Conservation (phyloP, 2,329 filamentous ascomycete species). For the Colletotrichum godetiae region DNA sequence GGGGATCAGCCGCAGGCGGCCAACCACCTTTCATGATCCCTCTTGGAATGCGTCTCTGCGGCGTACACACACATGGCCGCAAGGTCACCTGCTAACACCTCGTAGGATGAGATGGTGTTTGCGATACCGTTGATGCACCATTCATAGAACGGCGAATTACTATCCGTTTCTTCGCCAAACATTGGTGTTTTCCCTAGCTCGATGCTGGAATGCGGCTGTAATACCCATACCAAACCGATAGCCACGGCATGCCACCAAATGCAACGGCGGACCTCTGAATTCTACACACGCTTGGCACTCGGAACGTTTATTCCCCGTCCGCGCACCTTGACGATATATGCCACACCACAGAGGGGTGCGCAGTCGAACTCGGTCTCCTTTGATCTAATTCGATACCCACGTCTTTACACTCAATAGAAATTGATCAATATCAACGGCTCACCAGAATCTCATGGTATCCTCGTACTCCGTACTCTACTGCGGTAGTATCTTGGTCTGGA, state of each 20-base stretch:
- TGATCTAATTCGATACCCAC: background rate
- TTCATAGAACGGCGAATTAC: constrained; percentile 13
- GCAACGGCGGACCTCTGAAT: background rate
- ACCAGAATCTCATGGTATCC: constrained; percentile 4
- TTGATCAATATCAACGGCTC: background rate
- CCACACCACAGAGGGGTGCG: background rate
- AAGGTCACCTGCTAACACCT: constrained; percentile 8
- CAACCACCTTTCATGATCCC: constrained; percentile 12
- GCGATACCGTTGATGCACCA: background rate
- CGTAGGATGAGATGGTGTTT: background rate
- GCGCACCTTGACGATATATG: background rate
- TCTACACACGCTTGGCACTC: background rate
- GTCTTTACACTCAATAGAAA: background rate
- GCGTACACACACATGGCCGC: constrained; percentile 10
- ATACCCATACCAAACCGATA: background rate
- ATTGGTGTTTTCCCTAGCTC: background rate
- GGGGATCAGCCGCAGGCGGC: background rate
- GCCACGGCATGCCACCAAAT: background rate
- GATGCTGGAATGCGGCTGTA: background rate
- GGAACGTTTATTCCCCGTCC: background rate
- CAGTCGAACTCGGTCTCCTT: background rate
- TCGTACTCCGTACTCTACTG: background rate
- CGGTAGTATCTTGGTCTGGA: background rate
- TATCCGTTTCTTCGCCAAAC: background rate
- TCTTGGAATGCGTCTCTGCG: background rate